Base-by-base conservation (phyloP, 2,329 filamentous ascomycete species). In the Pseudopithomyces maydicus region DNA sequence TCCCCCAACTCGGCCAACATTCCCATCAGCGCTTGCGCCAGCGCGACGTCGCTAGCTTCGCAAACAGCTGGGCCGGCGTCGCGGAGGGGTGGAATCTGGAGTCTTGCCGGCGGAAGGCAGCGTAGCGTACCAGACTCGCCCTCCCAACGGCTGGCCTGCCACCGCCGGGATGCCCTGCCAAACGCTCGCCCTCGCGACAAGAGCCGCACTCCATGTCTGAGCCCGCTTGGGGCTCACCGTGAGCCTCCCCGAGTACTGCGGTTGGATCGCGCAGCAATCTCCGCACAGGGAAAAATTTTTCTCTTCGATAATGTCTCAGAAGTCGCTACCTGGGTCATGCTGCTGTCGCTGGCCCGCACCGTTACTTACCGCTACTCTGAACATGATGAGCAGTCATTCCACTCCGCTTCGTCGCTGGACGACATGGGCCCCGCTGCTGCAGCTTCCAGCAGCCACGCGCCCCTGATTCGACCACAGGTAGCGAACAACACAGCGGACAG, bases 341-440 rank as follows among this genome's bases (percentile, higher is more conserved):
- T 66, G 59, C 65, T 36, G 17, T n/a, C n/a, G n/a, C n/a, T n/a
- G n/a, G n/a, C n/a, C n/a, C n/a, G n/a, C n/a, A n/a, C n/a, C 45
- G 68, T 74, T 73, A 74, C 73, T 74, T 74, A 75, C 73, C 72
- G 73, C 73, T 74, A 71, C 65, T 75, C 69, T 58, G 49, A 23
- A 38, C n/a, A 47, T 38, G 55, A 46, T 42, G 49, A 44, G 20
- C 51, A 47, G 47, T 35, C 52, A 44, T 55, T 61, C 63, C 58
- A 57, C 62, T 61, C 54, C 54, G 52, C 59, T 56, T 60, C 56
- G 47, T 57, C 54, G 58, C 65, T 63, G 61, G 66, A 58, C 56
- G 59, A 56, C 43, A 52, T 43, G 42, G 65, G 58, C 62, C 69
- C 71, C 62, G 53, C 64, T 62, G 65, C 66, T 70, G 67, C 68